A percentile compares a stretch with the other conserved stretches of the same genome.
Evolutionary conservation across 1,284 basidiomycete genomes (phyloP).

Genomic region (Rhodotorula sp.): DNA sequence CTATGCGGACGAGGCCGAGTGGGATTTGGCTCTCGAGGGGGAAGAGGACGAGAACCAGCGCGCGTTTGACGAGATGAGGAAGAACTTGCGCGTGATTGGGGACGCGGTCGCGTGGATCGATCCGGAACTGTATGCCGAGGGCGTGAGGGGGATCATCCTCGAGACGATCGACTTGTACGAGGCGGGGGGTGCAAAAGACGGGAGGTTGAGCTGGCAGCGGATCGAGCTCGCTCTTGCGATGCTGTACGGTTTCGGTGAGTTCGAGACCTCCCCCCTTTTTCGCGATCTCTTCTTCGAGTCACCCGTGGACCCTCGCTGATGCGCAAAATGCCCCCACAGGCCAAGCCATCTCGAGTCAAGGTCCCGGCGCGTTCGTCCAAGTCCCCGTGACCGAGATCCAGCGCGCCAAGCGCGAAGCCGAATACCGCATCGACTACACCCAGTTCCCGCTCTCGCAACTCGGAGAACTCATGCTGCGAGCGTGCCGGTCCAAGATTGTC

Average conservation of each 20-base stretch:
- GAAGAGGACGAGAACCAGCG: constrained; percentile 76
- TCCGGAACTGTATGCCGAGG: constrained; percentile 70
- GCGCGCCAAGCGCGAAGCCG: constrained; percentile 36
- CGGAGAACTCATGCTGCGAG: constrained; percentile 82
- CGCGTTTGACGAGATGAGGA: constrained; percentile 83
- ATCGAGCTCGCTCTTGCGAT: constrained; percentile 89
- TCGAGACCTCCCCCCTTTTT: too few species aligned
- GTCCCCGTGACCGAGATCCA: constrained; percentile 37
- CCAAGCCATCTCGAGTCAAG: constrained; percentile 34
- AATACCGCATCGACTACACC: constrained; percentile 65
- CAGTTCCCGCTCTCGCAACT: constrained; percentile 83
- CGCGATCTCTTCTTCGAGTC: background rate
- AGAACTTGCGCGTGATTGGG: constrained; percentile 78
- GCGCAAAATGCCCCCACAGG: constrained; percentile 5
- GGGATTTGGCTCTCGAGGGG: constrained; percentile 64
- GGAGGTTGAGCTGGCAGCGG: constrained; percentile 79
- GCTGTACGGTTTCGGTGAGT: constrained; percentile 66
- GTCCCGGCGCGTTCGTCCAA: constrained; percentile 38
- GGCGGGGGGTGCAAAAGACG: constrained; percentile 58
- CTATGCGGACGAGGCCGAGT: constrained; percentile 67
- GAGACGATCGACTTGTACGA: constrained; percentile 60
- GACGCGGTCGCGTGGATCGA: constrained; percentile 80
- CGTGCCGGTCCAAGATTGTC: constrained; percentile 79
- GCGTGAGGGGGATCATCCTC: constrained; percentile 67
- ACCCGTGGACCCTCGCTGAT: background rate